Base-by-base conservation (phyloP, 768 basidiomycete species). In the Amanita jacksonii region DNA sequence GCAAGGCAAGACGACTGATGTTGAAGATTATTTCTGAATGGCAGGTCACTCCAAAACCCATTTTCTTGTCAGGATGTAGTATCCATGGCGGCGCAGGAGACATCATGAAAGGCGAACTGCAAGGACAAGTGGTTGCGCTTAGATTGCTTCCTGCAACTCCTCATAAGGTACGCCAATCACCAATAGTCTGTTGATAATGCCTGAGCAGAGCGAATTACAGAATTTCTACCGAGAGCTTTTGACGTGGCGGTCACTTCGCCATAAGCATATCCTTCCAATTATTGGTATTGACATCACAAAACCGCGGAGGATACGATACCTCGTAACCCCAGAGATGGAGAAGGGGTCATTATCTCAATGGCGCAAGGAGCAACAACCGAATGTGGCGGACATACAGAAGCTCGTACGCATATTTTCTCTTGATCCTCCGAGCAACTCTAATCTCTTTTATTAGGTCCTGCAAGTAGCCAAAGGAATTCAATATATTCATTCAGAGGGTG, bases 281-380 rank as follows among this genome's bases (percentile, higher is more conserved):
- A 2, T 23, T 5, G 41, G 41, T 15, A 16, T 43, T 13, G 24
- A 20, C 18, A 9, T 22, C 23, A 15, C 32, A n/a, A n/a, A n/a
- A n/a, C n/a, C 32, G 16, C 16, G 13, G 19, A 0, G 24, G 12
- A 9, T 31, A 7, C n/a, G n/a, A 24, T 43, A 9, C 15, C 41
- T 43, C 23, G 41, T 43, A 4, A 33, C 41, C 8, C 41, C 41
- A 13, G 19, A 20, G 31, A 43, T 43, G 41, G 20, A 15, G 31
- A 43, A 16, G 8, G 41, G 41, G 22, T 33, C 41, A 15, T 34
- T 43, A 10, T n/a, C 41, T 8, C 20, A 33, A 5, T 43, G 41
- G 41, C 27, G 41, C n/a, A 32, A 34, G 19, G 20, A 24, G 5
- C 6, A 18, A 5, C 4, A 23, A 15, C 22, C 22, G 5, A 7